A percentile compares a stretch with the other conserved stretches of the same genome.
Conservation (phyloP, 352 stramenopile genomes). For the Phytophthora citricola region DNA sequence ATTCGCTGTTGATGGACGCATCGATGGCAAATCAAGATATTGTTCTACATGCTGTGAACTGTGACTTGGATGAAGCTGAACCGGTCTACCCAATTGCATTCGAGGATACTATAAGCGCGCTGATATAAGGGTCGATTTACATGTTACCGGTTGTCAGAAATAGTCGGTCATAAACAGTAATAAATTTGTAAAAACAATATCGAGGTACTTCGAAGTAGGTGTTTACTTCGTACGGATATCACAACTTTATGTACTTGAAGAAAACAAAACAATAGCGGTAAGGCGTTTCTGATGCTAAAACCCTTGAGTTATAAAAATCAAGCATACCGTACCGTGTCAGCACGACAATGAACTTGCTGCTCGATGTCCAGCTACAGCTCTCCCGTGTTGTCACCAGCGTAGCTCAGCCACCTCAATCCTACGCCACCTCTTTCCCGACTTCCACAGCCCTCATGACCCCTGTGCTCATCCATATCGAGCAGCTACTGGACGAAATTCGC, state of each 20-base stretch:
- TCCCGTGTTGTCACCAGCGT: background rate
- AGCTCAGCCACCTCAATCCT: background rate
- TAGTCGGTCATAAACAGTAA: too few species aligned
- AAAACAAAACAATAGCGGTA: too few species aligned
- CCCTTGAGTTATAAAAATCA: too few species aligned
- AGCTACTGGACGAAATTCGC: slow-evolving; percentile 20
- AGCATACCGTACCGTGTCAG: too few species aligned
- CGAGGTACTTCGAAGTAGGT: too few species aligned
- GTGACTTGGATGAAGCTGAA: background rate
- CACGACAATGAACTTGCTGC: background rate
- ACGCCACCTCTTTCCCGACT: background rate
- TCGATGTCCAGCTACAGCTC: slow-evolving; percentile 6
- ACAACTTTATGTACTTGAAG: too few species aligned
- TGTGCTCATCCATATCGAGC: slow-evolving; percentile 19
- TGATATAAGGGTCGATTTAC: background rate
- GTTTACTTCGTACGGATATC: too few species aligned
- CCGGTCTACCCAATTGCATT: slow-evolving; percentile 19
- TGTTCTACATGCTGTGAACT: slow-evolving; percentile 17
- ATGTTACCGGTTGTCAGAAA: too few species aligned
- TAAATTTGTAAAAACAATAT: too few species aligned
- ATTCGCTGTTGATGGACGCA: slow-evolving; percentile 21
- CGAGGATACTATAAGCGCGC: slow-evolving; percentile 13
- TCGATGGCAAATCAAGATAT: slow-evolving; percentile 11
- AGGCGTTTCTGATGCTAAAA: too few species aligned
- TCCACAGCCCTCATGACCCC: background rate